Base-by-base conservation (phyloP, 1,284 basidiomycete genomes). In the Heterobasidion annosum region DNA sequence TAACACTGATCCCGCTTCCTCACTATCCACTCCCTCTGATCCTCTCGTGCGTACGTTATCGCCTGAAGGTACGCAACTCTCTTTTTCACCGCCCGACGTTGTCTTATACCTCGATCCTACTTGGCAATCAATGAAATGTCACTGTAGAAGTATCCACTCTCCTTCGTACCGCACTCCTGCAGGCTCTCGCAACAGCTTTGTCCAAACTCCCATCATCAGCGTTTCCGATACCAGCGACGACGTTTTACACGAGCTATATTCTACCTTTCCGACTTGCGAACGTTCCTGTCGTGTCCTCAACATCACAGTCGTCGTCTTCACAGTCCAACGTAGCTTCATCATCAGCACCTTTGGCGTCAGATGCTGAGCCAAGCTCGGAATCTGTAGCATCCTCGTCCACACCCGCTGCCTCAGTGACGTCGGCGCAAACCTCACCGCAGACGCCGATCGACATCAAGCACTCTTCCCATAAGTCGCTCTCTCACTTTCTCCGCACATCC, bases 401-500 rank as follows among this genome's bases (percentile, higher is more conserved):
- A 25, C 25, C 25, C 25, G 25, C 25, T 3, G 25, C 25, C 25
- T 25, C 56, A 55, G 65, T 61, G 73, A 67, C 60, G 25, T 25
- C 25, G 25, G 25, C 25, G 25, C 25, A 25, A 25, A 25, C 25
- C 25, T 25, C 25, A 25, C 25, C 25, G 25, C 73, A 65, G 51
- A 76, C 70, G 47, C 73, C 65, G 48, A 73, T 72, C 51, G 73
- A 75, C 61, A 83, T 84, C 68, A 93, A 85, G 64, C 78, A 79
- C 54, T 93, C 80, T 2, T 77, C 78, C 8, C 79, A 86, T 73
- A 95, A 93, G 68, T 91, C 90, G 44, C 76, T 94, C 16, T 79
- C 83, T 2, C 75, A 82, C 1, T 92, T 94, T 70, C 76, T 95
- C 63, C 93, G 91, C 64, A 64, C 77, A 18, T 73, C 76, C 4